phyloP scores from a whole-genome alignment of 305 asterid genomes.

The Fraxinus platypoda region DNA sequence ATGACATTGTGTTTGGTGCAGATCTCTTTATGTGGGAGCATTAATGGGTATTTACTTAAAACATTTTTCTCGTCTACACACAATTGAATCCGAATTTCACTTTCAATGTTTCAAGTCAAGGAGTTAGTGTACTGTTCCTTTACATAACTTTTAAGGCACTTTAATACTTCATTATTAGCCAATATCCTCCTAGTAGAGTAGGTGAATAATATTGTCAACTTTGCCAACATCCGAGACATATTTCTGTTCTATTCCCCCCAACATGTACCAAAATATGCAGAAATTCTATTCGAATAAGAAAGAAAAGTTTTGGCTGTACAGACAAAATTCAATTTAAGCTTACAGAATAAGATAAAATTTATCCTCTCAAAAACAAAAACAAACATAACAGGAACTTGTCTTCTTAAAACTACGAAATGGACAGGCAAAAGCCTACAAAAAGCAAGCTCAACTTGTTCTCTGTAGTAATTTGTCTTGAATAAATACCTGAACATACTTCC shows the following conservation, averaged over 20 bases:
- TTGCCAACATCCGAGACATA: constrained; percentile 3
- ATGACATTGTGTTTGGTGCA: constrained; percentile 33
- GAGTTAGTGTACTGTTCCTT: constrained; percentile 48
- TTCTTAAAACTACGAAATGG: constrained; percentile 17
- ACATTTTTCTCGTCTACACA: neutral
- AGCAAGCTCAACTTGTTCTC: constrained; percentile 29
- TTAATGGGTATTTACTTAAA: neutral
- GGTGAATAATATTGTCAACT: neutral
- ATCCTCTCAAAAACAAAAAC: neutral
- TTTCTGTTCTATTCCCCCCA: neutral
- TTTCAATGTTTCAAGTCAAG: constrained; percentile 23
- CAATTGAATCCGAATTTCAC: constrained; percentile 29
- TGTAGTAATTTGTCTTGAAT: constrained; percentile 26
- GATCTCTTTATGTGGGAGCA: neutral
- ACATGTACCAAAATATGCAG: neutral
- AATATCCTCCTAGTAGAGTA: neutral
- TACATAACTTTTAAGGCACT: constrained; percentile 15
- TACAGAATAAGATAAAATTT: constrained; percentile 1
- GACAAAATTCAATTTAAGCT: neutral
- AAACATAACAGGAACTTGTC: constrained; percentile 4
- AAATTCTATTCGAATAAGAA: neutral
- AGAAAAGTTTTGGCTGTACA: constrained; percentile 13
- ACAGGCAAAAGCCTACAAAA: constrained; percentile 20
- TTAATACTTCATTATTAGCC: neutral
- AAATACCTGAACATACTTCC: neutral